Evolutionary conservation across 2,329 filamentous ascomycete species (phyloP).

Genomic region (Aspergillus bombycis): DNA sequence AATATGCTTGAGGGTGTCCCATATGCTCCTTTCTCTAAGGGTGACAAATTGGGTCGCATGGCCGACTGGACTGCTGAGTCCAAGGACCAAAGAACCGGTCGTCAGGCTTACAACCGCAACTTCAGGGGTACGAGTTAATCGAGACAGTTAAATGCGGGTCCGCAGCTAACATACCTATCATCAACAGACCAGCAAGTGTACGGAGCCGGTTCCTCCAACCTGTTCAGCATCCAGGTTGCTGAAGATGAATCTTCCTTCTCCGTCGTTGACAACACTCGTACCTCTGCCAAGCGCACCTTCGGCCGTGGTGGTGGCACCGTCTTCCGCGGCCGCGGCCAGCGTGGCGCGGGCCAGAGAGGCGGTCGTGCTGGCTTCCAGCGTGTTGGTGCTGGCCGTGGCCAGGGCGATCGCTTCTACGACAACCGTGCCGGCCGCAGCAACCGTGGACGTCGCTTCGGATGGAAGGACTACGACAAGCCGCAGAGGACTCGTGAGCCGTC

Average conservation of each 20-base stretch:
- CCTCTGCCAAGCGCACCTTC: slow-evolving; percentile 81
- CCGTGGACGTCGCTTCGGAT: slow-evolving; percentile 85
- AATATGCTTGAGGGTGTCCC: slow-evolving; percentile 93
- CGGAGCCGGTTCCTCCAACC: slow-evolving; percentile 80
- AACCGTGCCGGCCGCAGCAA: slow-evolving; percentile 70
- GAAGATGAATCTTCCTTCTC: slow-evolving; percentile 98
- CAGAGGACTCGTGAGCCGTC: slow-evolving; percentile 94
- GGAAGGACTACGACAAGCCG: slow-evolving; percentile 99
- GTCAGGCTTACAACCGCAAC: slow-evolving; percentile 89
- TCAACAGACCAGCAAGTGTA: slow-evolving; percentile 89
- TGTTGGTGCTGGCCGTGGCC: slow-evolving; percentile 68
- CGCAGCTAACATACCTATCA: background rate
- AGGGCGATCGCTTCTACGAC: slow-evolving; percentile 70
- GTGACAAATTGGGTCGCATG: slow-evolving; percentile 98
- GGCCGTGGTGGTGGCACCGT: slow-evolving; percentile 85
- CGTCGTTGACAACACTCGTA: slow-evolving; percentile 92
- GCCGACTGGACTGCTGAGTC: slow-evolving; percentile 95
- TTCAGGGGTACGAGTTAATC: slow-evolving; percentile 71
- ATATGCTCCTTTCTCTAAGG: slow-evolving; percentile 97
- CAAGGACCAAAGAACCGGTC: slow-evolving; percentile 75
- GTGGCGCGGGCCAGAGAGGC: slow-evolving; percentile 70
- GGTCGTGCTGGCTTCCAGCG: slow-evolving; percentile 74
- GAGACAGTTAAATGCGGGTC: background rate
- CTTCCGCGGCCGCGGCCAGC: slow-evolving; percentile 76
- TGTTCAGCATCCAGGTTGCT: slow-evolving; percentile 87